Conservation (phyloP, 345 rosid genomes). For the Syzygium oleosum region DNA sequence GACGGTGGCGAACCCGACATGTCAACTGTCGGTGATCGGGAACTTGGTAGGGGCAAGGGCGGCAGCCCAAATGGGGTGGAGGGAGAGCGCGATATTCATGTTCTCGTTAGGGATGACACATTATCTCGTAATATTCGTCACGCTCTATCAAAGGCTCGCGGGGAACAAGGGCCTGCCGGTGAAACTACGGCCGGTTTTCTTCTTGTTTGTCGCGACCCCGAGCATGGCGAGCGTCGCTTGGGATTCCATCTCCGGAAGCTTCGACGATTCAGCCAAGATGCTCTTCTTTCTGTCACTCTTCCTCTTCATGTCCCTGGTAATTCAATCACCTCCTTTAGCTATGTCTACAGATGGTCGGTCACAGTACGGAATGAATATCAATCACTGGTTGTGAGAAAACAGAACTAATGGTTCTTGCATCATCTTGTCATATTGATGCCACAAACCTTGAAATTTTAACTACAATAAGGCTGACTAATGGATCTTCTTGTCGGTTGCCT, state of each 20-base stretch:
- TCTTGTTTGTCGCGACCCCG: conserved; percentile 23
- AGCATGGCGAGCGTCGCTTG: conserved; percentile 25
- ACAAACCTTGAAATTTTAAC: neutral
- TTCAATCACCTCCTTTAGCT: neutral
- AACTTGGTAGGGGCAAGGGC: conserved; percentile 18
- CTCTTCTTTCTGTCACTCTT: conserved; percentile 26
- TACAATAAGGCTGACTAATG: neutral
- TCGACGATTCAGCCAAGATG: conserved; percentile 22
- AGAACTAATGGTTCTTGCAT: neutral
- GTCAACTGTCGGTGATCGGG: conserved; percentile 31
- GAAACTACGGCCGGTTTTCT: conserved; percentile 22
- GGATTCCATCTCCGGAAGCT: conserved; percentile 16
- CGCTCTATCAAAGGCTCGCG: conserved; percentile 18
- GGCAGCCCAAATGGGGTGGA: conserved; percentile 17
- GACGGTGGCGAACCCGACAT: conserved; percentile 20
- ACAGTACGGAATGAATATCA: neutral
- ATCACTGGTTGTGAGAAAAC: neutral
- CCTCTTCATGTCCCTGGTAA: conserved; percentile 27
- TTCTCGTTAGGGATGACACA: conserved; percentile 21
- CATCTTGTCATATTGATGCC: neutral
- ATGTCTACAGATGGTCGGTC: neutral
- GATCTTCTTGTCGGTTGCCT: neutral
- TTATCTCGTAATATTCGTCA: conserved; percentile 25
- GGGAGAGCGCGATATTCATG: conserved; percentile 21
- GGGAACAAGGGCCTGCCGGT: conserved; percentile 17